Conservation (phyloP, 2,329 filamentous ascomycete species). For the Claviceps pazoutovae region DNA sequence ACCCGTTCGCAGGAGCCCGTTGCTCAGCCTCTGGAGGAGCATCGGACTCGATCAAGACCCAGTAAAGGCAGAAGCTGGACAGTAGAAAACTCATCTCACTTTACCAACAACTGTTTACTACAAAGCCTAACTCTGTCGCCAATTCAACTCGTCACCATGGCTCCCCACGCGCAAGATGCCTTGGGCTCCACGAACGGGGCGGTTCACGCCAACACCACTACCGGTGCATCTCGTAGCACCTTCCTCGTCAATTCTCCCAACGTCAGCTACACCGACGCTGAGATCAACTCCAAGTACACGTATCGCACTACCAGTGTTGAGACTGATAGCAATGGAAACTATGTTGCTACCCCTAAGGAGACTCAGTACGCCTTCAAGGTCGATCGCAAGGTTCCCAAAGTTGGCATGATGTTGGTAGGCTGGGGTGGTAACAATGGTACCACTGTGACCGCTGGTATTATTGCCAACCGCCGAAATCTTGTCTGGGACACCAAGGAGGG, state of each 20-base stretch:
- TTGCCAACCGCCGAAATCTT: slow-evolving; percentile 80
- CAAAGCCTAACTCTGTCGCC: slow-evolving; percentile 9
- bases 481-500: slow-evolving; percentile 92
- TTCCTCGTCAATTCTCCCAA: slow-evolving; percentile 89
- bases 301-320: slow-evolving; percentile 87
- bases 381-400: slow-evolving; percentile 81
- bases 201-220: slow-evolving; percentile 36
- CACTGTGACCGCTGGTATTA: slow-evolving; percentile 91
- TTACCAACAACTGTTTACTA: slow-evolving; percentile 5
- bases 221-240: slow-evolving; percentile 40
- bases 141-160: slow-evolving; percentile 49
- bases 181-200: slow-evolving; percentile 46
- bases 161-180: slow-evolving; percentile 67
- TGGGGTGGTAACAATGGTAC: slow-evolving; percentile 98
- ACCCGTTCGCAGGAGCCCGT: slow-evolving; percentile 93
- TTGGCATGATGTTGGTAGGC: slow-evolving; percentile 94
- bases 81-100: slow-evolving; percentile 1
- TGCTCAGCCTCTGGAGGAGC: slow-evolving; percentile 80
- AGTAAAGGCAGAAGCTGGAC: slow-evolving; percentile 32
- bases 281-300: slow-evolving; percentile 88
- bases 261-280: slow-evolving; percentile 73
- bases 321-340: slow-evolving; percentile 57
- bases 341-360: slow-evolving; percentile 74
- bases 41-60: slow-evolving; percentile 50
- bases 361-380: slow-evolving; percentile 96